Base-by-base conservation (phyloP, 2,329 filamentous ascomycete genomes). In the Verticillium dahliae region DNA sequence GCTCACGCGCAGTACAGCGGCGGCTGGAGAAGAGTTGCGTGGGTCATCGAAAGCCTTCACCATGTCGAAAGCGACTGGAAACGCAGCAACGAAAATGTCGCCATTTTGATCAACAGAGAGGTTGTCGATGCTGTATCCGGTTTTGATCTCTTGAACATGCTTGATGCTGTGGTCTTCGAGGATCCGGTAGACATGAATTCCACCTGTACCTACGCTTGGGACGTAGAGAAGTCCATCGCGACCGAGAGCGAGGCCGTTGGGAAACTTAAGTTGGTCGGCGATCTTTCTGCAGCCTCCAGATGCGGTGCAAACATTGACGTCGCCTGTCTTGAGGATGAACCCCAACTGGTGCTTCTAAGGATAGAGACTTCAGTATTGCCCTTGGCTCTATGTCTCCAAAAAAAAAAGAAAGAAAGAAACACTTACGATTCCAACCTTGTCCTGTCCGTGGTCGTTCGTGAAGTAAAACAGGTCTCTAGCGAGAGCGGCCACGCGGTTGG, bases 151-250 rank as follows among this genome's bases (percentile, higher is more conserved):
- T 13, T 61, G 63, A 10, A 69, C 18, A 34, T 64, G 66, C 15
- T 56, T 55, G 2, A 70, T 62, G 11, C 56, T 64, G 45, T 63
- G 56, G n/a, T 64, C 50, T 10, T 60, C 56, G 9, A 52, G 38
- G 3, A 61, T 34, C 7, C 45, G 50, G 62, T 62, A 67, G 27
- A 67, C 67, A 6, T 65, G 62, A 4, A 74, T 54, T 4, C 37
- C 65, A 0, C 70, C 70, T 0, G 61, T 52, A 2, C 69, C 56
- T 0, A 69, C 67, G 61, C 67, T 68, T 0, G 73, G 73, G 1
- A 75, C 66, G 55, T 74, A 76, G 10, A 76, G 39, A 0, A 69
- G 65, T 5, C 68, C 69, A 14, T 71, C 68, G 6, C 60, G 62
- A 27, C 66, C 67, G 1, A 34, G 64, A 1, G 61, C 62, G 1